Base-by-base conservation (phyloP, 2,329 filamentous ascomycete genomes). In the Metarhizium anisopliae region DNA sequence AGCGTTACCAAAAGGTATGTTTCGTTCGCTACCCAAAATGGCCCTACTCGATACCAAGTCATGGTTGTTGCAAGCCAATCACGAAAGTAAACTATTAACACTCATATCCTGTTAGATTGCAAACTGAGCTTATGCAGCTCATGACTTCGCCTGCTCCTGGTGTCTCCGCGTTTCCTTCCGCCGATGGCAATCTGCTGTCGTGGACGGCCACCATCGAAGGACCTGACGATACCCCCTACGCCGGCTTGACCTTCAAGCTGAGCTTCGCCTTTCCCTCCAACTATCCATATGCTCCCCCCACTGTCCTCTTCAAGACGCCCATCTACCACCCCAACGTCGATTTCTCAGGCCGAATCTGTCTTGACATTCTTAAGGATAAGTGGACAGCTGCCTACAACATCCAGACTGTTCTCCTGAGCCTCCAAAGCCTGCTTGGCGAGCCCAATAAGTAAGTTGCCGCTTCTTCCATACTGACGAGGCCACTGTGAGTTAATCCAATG, bases 321-420 rank as follows among this genome's bases (percentile, higher is more conserved):
- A 96, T 99, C 74, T 99, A 97, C 79, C 94, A 99, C 73, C 94
- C 94, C 54, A 99, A 99, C 66, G 90, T 99, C 64, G 94, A 99
- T 75, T 96, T 99, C 76, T 92, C 89, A 3, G 94, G 94, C 45
- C 84, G 94, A 56, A 99, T 99, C 73, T 99, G 94, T 72, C 80
- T 99, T 59, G 95, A 99, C 68, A 99, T 99, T 63, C 80, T 99
- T 61, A 97, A 96, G 80, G 94, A 97, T 73, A 96, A 96, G 77
- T 99, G 94, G 94, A 96, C 91, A 58, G 91, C 94, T 18, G 92
- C 95, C 47, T 95, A 96, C 80, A 97, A 97, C 68, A 91, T 95
- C 59, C 90, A 95, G 72, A 95, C 88, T 50, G 90, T 99, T 50
- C 77, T 99, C 55, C 73, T 99, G 66, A 97, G 93, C 64, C 74